Evolutionary conservation across 306 rosid species (phyloP).

Genomic region (Begonia loranthoides): DNA sequence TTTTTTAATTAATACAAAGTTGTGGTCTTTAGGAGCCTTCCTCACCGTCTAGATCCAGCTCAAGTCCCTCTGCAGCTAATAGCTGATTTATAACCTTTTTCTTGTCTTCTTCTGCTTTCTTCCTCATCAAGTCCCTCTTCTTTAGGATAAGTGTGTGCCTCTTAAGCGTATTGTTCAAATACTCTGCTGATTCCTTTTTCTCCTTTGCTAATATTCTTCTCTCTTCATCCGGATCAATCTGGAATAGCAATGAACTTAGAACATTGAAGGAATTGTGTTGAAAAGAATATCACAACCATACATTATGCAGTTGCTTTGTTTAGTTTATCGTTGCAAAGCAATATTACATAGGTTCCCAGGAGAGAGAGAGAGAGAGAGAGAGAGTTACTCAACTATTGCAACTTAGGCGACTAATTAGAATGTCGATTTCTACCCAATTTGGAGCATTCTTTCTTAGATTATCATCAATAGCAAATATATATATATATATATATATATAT

Average conservation of each 20-base stretch:
- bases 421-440: too few relatives aligned
- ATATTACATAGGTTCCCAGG: too few relatives aligned
- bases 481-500: too few relatives aligned
- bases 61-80: slow-evolving; percentile 90
- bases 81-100: slow-evolving; percentile 45
- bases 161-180: slow-evolving; percentile 61
- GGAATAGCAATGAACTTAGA: slow-evolving; percentile 3
- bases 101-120: slow-evolving; percentile 71
- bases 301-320: too few relatives aligned
- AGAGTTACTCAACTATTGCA: too few relatives aligned
- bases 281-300: too few relatives aligned
- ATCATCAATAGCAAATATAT: too few relatives aligned
- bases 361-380: too few relatives aligned
- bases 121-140: slow-evolving; percentile 78
- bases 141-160: slow-evolving; percentile 67
- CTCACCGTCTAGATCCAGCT: slow-evolving; percentile 71
- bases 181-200: slow-evolving; percentile 63
- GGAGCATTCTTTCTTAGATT: too few relatives aligned
- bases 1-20: slow-evolving; percentile 10
- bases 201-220: slow-evolving; percentile 74
- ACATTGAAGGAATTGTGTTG: too few relatives aligned
- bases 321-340: too few relatives aligned
- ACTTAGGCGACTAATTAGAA: too few relatives aligned
- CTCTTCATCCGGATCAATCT: slow-evolving; percentile 84
- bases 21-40: slow-evolving; percentile 21